Evolutionary conservation across 306 rosid genomes (phyloP), one percentile per base, ranked within the genome.

Genomic region (Notholithocarpus densiflorus): DNA sequence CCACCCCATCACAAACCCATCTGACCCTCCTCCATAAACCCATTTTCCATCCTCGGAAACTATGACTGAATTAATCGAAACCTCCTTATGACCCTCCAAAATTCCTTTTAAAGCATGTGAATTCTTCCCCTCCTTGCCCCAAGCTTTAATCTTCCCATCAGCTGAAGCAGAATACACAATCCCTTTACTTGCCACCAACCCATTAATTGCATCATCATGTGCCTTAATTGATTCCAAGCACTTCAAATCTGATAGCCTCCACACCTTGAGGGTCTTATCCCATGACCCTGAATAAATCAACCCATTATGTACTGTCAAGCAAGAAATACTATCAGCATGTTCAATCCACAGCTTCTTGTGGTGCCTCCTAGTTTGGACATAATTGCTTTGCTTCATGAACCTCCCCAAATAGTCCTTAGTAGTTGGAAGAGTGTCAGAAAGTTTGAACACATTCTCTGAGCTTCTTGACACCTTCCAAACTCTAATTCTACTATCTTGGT

Each of bases 101-200:
- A 90, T 80, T 19, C 88, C 97, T 76, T 83, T 87, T 75, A 92
- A 74, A 53, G n/a, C 56, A 79, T 94, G 98, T 9, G 79, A 73
- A 55, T 10, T 69, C 75, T 83, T 78, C 27, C 81, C 84, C 21
- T 80, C 91, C 54, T 81, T 87, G 23, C 81, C 92, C 98, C 98
- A 94, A 72, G 92, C 98, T 26, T 92, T 95, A 66, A 95, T 89
- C 68, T 91, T 95, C 3, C 98, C 98, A 83, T 95, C 98, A 0
- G 98, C 98, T 1, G 98, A 95, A 84, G 98, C 93, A n/a, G 98
- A 95, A 84, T 87, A 95, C 55, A 95, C 93, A 43, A 89, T 23
- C 73, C 96, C 97, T 64, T 86, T 87, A 81, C 88, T 31, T 5
- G 96, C 86, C 2, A 84, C 94, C 72, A 95, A 71, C 27, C 90